Base-by-base conservation (phyloP, 805 yeast species). In the Jamesozyma jinghongensis region DNA sequence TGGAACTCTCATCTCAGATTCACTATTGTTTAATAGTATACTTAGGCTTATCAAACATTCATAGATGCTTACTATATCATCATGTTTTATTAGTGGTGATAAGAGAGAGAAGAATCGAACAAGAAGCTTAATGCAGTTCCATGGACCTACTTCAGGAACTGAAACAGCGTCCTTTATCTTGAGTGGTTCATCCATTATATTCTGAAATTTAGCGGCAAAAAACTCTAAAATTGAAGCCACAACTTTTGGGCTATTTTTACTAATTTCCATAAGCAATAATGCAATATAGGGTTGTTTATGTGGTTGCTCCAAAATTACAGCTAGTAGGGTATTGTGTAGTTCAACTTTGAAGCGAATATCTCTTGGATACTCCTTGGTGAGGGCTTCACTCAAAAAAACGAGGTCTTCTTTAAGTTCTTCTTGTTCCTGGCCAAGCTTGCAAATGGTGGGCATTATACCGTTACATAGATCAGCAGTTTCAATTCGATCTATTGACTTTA, bases 301-400 rank as follows among this genome's bases (percentile, higher is more conserved):
- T 0, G 97, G 97, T 59, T 87, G 95, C 58, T 90, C 97, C 28
- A 73, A 63, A 10, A 80, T 69, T 32, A 82, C 69, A 2, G 92
- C 82, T 40, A 70, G 69, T 16, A 85, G 50, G 1, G 81, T 81
- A 37, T 71, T 68, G 41, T 82, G 61, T 11, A 83, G 63, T 2
- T 78, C 72, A 19, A 58, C 61, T 41, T 82, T 64, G 45, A 79
- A 71, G 34, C 66, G 66, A 41, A 70, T 74, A 36, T 75, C 75
- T 44, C 65, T 66, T 49, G 70, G 79, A 52, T 76, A 71, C 48
- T 77, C 81, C 16, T 71, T 71, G 34, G 73, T 74, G 35, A 80
- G 74, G 1, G 81, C 80, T 37, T 68, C 71, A 17, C 79, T 69
- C 49, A 82, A 76, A 50, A 73, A 74, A 39, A 79, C 77, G 31